These are phyloP conservation scores for Eucalyptus brandiana DNA, from an alignment of 345 rosid genomes.

Conservation along the genomic window DNA sequence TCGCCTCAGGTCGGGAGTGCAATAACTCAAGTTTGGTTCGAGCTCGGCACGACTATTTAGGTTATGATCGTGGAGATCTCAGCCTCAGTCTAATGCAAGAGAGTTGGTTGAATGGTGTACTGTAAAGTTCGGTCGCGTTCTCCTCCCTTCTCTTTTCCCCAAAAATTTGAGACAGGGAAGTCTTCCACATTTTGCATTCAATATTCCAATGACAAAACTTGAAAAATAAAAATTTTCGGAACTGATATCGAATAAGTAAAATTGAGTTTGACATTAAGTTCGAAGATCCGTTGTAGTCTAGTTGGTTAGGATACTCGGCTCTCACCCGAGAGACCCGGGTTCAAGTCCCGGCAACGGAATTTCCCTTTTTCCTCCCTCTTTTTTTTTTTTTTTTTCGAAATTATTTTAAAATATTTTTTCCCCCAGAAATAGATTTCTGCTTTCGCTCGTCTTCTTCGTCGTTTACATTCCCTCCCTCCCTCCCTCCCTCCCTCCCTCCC, in stretches of 20 bases:
- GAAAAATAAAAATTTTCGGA: too few species aligned
- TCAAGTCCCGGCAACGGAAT: slow-evolving; percentile 28
- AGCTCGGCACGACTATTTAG: not conserved
- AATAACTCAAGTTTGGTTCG: not conserved
- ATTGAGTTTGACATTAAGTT: rapidly evolving
- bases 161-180: rapidly evolving
- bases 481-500: not conserved
- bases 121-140: not conserved
- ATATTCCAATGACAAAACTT: not conserved
- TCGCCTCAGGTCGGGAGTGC: not conserved
- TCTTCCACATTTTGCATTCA: not conserved
- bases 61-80: not conserved
- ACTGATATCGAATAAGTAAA: rapidly evolving
- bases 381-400: not conserved
- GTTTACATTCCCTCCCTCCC: not conserved
- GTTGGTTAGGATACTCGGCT: slow-evolving; percentile 39
- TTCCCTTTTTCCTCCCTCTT: rapidly evolving
- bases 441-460: not conserved
- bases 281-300: slow-evolving; percentile 26
- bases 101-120: rapidly evolving
- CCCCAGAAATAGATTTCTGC: not conserved
- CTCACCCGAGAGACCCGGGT: slow-evolving; percentile 40
- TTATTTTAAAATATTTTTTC: not conserved
- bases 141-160: not conserved
- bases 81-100: not conserved